Evolutionary conservation across 2,329 filamentous ascomycete genomes (phyloP), one percentile per base, ranked within the genome.

Genomic region (Acarospora socialis): DNA sequence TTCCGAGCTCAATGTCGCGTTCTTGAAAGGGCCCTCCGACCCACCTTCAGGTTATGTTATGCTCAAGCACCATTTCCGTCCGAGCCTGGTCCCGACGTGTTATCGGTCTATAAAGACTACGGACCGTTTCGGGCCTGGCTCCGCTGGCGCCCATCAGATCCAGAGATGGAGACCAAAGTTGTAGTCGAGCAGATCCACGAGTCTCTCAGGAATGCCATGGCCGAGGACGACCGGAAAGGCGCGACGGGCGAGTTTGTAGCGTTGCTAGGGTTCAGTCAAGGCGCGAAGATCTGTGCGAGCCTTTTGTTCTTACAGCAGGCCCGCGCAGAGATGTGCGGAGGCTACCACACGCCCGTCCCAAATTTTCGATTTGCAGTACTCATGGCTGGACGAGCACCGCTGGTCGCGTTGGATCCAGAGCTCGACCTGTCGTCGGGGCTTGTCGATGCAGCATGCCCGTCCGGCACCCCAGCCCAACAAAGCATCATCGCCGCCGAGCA

Each of bases 41-140:
- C 63, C 5, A 54, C 65, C 27, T 82, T 83, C 52, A 73, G 80
- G 23, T 65, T 84, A 41, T 72, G 79, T 46, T 87, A 78, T 56
- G 72, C 70, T 41, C 70, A 84, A 43, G 80, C 63, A 0, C 78
- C 79, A 1, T 80, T 75, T 51, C 59, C 65, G 35, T 76, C 70
- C 41, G 50, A 61, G 3, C 57, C 77, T 1, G 73, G 77, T 23
- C 63, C 71, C 0, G 74, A 69, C 41, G 69, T 84, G 9, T 52
- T 71, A 13, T 53, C 63, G 9, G 73, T 81, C 4, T 86, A 81
- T 51, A 66, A 65, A 26, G 64, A 72, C 38, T 66, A 62, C 37
- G 77, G 68, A 0, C 79, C 80, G 2, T 86, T 81, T 50, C 56
- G 62, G 7, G 54, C 64, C 12, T 74, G 70, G 70, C 57, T 81